These are phyloP conservation scores for Marasmius tenuissimus DNA, from an alignment of 1,284 basidiomycete species.

Conservation along the genomic window DNA sequence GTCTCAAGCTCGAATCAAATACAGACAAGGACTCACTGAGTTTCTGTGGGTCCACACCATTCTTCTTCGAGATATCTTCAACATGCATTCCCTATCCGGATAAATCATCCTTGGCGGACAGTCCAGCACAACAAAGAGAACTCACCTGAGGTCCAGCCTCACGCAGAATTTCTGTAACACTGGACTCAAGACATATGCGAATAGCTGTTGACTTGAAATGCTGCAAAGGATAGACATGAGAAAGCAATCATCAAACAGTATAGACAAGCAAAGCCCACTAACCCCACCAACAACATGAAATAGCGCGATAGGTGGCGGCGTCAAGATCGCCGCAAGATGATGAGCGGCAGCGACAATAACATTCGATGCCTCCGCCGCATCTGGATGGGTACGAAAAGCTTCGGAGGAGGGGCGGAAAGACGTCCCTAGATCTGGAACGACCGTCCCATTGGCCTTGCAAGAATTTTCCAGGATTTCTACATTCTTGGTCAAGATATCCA, in stretches of 20 bases:
- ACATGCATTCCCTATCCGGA: conserved; percentile 30
- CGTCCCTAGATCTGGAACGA: conserved; percentile 23
- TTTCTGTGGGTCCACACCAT: conserved; percentile 28
- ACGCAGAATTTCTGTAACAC: conserved; percentile 37
- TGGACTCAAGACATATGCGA: conserved; percentile 28
- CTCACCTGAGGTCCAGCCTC: conserved; percentile 34
- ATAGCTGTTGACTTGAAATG: conserved; percentile 23
- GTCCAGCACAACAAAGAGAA: not conserved
- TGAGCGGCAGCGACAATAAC: conserved; percentile 34
- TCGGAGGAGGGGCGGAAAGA: conserved; percentile 29
- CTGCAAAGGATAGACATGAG: not conserved
- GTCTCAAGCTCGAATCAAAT: not conserved
- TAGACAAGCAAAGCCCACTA: conserved; percentile 3
- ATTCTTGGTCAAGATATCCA: conserved; percentile 22
- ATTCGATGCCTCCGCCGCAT: conserved; percentile 28
- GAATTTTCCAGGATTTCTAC: conserved; percentile 22
- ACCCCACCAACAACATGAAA: conserved; percentile 28
- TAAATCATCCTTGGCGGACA: not conserved
- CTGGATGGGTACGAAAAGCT: conserved; percentile 26
- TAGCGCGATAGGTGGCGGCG: conserved; percentile 28
- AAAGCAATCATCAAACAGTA: not conserved
- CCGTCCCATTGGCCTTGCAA: conserved; percentile 15
- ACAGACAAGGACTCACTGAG: conserved; percentile 25
- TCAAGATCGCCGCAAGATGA: conserved; percentile 34
- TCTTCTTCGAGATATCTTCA: conserved; percentile 31